A percentile compares a stretch with the other conserved stretches of the same genome.
Evolutionary conservation across 345 rosid genomes (phyloP).

Genomic region (Salix brachista): DNA sequence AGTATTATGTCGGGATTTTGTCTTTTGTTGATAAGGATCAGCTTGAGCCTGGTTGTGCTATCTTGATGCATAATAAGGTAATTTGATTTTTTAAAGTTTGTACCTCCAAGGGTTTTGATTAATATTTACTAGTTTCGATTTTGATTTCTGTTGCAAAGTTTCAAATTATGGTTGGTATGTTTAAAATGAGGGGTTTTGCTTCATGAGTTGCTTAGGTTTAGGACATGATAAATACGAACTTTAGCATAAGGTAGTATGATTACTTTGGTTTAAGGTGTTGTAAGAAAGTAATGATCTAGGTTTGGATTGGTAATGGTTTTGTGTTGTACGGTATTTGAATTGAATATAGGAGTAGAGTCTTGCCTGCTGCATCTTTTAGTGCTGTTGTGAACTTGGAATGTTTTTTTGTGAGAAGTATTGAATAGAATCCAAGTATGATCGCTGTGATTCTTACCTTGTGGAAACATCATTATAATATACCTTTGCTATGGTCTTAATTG

Average conservation of each 20-base stretch:
- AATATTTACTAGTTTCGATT: background rate
- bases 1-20: constrained; percentile 85
- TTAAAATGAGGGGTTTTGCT: background rate
- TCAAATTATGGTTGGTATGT: background rate
- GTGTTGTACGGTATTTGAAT: background rate
- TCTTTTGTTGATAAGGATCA: constrained; percentile 98
- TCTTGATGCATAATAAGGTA: constrained; percentile 96
- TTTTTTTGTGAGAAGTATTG: background rate
- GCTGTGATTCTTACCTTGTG: background rate
- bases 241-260: background rate
- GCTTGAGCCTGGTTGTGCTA: constrained; percentile 96
- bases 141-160: background rate
- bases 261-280: background rate
- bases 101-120: background rate
- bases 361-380: background rate
- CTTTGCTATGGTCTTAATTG: background rate
- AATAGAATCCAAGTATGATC: background rate
- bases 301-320: background rate
- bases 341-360: background rate
- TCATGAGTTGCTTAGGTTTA: background rate
- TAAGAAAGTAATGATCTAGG: background rate
- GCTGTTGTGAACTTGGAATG: background rate
- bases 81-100: background rate
- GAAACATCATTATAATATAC: background rate
- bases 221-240: background rate